phyloP scores from a whole-genome alignment of 768 basidiomycete species.

The Pulveroboletus sp. region DNA sequence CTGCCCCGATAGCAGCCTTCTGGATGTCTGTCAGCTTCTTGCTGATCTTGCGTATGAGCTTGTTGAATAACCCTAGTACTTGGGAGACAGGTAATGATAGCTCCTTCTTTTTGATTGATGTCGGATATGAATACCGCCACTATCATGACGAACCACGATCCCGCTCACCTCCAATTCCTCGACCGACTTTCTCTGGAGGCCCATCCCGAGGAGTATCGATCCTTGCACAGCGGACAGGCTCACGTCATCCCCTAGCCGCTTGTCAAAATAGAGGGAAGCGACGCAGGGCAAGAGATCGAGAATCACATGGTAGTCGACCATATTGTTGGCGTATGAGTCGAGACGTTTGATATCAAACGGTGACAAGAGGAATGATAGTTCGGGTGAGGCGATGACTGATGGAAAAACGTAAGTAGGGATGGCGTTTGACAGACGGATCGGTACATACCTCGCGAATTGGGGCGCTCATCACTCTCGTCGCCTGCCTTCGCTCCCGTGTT shows the following conservation, averaged over 20 bases:
- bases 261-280: constrained; percentile 82
- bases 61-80: constrained; percentile 84
- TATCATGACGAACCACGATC: neutral
- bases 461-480: constrained; percentile 32
- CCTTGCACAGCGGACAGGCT: constrained; percentile 84
- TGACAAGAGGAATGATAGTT: constrained; percentile 62
- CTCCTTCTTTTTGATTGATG: constrained; percentile 48
- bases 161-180: constrained; percentile 82
- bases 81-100: constrained; percentile 83
- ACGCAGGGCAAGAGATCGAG: constrained; percentile 84
- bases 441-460: constrained; percentile 21
- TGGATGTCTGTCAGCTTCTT: constrained; percentile 73
- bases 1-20: constrained; percentile 67
- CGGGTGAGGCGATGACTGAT: constrained; percentile 28
- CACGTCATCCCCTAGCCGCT: constrained; percentile 58
- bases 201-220: constrained; percentile 84
- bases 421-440: constrained; percentile 25
- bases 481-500: constrained; percentile 53
- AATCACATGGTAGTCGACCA: constrained; percentile 95
- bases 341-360: constrained; percentile 96
- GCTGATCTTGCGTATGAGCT: constrained; percentile 81
- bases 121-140: constrained; percentile 2
- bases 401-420: neutral
- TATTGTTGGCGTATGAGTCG: constrained; percentile 92
- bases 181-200: constrained; percentile 82